phyloP scores from a whole-genome alignment of 2,329 filamentous ascomycete species.

The Alternaria alternata region DNA sequence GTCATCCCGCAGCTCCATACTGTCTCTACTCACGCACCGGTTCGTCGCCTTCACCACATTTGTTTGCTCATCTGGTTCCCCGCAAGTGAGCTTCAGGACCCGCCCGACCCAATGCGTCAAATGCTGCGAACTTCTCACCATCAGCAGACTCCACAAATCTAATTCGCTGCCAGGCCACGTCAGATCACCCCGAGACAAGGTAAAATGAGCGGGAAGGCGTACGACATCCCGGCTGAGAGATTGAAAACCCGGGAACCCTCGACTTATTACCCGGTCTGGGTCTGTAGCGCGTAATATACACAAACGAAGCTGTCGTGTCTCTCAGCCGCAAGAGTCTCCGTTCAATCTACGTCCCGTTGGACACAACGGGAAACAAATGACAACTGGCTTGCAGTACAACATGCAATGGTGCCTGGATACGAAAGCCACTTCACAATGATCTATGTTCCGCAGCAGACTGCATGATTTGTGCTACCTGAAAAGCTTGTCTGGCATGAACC shows the following conservation, averaged over 20 bases:
- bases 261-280: not conserved
- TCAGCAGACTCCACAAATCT: not conserved
- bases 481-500: not conserved
- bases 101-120: not conserved
- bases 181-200: not conserved
- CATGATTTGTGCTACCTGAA: not conserved
- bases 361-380: not conserved
- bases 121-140: not conserved
- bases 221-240: not conserved
- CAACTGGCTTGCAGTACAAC: not conserved
- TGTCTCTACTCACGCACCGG: not conserved
- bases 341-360: not conserved
- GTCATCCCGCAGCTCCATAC: not conserved
- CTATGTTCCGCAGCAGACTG: not conserved
- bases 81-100: not conserved
- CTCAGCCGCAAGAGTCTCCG: not conserved
- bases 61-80: not conserved
- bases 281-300: not conserved
- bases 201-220: not conserved
- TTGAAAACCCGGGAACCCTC: not conserved
- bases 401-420: not conserved
- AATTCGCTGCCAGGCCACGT: constrained; percentile 1
- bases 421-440: not conserved
- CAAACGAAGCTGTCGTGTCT: constrained; percentile 2
- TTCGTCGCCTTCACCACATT: not conserved